Conservation (phyloP, 192 early-diverging fungal species). For the Podila clonocystis region DNA sequence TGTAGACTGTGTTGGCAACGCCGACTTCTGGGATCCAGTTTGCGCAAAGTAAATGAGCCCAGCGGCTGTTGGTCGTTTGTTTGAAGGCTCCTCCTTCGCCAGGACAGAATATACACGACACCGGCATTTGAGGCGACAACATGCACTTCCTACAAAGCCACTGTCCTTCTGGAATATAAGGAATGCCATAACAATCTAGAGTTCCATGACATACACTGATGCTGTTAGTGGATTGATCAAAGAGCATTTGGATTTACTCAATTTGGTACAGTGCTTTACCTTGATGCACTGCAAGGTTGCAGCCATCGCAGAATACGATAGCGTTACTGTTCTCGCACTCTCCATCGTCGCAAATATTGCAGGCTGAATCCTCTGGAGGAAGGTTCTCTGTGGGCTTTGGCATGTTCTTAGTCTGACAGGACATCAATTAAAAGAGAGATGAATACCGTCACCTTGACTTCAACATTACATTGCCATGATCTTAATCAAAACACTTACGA, state of each 20-base stretch:
- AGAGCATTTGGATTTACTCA: background rate
- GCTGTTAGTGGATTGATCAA: background rate
- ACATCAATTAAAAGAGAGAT: slow-evolving; percentile 2
- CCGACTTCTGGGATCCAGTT: slow-evolving; percentile 97
- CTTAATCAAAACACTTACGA: slow-evolving; percentile 59
- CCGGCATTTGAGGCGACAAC: slow-evolving; percentile 90
- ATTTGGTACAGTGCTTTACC: slow-evolving; percentile 51
- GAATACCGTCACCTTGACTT: background rate
- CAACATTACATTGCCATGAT: background rate
- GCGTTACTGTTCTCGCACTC: slow-evolving; percentile 99
- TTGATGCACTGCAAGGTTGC: slow-evolving; percentile 99
- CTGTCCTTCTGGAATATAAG: slow-evolving; percentile 99
- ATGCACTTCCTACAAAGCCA: slow-evolving; percentile 99
- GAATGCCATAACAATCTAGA: slow-evolving; percentile 98
- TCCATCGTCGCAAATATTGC: slow-evolving; percentile 97
- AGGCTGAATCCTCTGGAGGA: slow-evolving; percentile 85
- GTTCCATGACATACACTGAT: background rate
- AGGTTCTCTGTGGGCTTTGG: slow-evolving; percentile 71
- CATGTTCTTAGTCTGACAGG: slow-evolving; percentile 76
- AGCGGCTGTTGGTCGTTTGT: slow-evolving; percentile 90
- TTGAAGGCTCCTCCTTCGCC: slow-evolving; percentile 96
- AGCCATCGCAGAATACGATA: slow-evolving; percentile 99
- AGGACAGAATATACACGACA: slow-evolving; percentile 93
- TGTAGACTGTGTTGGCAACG: slow-evolving; percentile 90
- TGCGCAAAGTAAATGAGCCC: slow-evolving; percentile 97